Evolutionary conservation across 805 yeast genomes (phyloP), one percentile per base, ranked within the genome.

Genomic region (Wickerhamomyces rabaulensis): DNA sequence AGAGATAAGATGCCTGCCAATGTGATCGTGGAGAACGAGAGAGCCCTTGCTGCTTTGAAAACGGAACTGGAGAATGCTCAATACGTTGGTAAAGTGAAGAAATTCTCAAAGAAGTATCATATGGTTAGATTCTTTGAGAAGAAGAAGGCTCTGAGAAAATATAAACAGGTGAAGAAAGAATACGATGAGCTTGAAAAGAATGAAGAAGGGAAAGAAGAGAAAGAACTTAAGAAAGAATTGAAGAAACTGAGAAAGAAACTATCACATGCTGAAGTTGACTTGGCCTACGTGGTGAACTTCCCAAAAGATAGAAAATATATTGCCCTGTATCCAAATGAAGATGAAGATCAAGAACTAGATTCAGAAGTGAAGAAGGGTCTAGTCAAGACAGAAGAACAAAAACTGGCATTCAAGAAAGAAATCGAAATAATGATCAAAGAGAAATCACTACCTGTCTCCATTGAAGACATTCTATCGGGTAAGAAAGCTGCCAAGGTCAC

Each of bases 61-160:
- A 65, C 71, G 6, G 90, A 87, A 58, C 69, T 86, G 45, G 69
- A 69, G 41, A 70, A 71, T 37, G 76, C 78, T 16, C 72, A 74
- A 49, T 50, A 64, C 35, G 66, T 66, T 26, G 67, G 70, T 41
- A 73, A 69, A 53, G 76, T 78, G 16, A 76, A 73, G 52, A 72
- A 75, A 44, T 67, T 72, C 36, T 79, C 88, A 12, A 76, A 81
- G 54, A 87, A 84, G 67, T 94, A 94, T 63, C 97, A 89, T 62
- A 90, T 89, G 91, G 89, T 94, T 42, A 77, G 92, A 54, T 94
- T 94, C 62, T 88, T 94, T 52, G 98, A 91, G 65, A 80, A 76
- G 60, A 88, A 89, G 68, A 91, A 90, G 73, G 94, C 96, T 0
- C 55, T 79, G 22, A 76, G 96, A 60, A 77, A 71, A 48, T 79